These are phyloP conservation scores for Juglanconis oblonga DNA, from an alignment of 2,329 filamentous ascomycete genomes.

Conservation along the genomic window DNA sequence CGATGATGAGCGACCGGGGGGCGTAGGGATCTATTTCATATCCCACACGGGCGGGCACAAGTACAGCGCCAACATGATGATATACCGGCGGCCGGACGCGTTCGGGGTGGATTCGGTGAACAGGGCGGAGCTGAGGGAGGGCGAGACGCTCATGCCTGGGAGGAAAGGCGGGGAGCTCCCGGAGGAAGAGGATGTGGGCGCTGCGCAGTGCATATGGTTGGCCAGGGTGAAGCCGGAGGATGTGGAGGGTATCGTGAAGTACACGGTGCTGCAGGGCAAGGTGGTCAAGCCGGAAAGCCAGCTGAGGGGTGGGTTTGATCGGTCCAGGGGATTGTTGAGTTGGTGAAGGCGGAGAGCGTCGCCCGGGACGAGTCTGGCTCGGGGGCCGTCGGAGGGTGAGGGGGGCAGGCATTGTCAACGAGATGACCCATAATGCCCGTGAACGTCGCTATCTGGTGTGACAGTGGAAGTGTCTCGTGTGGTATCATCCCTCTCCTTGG, in stretches of 20 bases:
- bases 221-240: conserved; percentile 82
- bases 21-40: conserved; percentile 95
- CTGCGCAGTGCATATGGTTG: conserved; percentile 89
- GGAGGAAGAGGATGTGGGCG: conserved; percentile 50
- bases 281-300: conserved; percentile 86
- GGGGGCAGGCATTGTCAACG: no score
- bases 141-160: conserved; percentile 24
- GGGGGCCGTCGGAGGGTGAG: no score
- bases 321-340: conserved; percentile 74
- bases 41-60: conserved; percentile 96
- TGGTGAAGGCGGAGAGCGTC: conserved; percentile 55
- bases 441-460: no score
- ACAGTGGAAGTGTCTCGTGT: no score
- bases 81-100: conserved; percentile 69
- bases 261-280: conserved; percentile 89
- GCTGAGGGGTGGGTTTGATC: conserved; percentile 86
- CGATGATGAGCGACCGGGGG: conserved; percentile 83
- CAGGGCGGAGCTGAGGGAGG: conserved; percentile 29
- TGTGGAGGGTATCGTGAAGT: conserved; percentile 87
- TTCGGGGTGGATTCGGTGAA: conserved; percentile 50
- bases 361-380: no score
- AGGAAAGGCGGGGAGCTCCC: conserved; percentile 28
- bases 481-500: no score
- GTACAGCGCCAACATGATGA: conserved; percentile 89
- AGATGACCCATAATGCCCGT: no score